phyloP scores from a whole-genome alignment of 768 basidiomycete species.

The Xerocomus brunneocitrinus region DNA sequence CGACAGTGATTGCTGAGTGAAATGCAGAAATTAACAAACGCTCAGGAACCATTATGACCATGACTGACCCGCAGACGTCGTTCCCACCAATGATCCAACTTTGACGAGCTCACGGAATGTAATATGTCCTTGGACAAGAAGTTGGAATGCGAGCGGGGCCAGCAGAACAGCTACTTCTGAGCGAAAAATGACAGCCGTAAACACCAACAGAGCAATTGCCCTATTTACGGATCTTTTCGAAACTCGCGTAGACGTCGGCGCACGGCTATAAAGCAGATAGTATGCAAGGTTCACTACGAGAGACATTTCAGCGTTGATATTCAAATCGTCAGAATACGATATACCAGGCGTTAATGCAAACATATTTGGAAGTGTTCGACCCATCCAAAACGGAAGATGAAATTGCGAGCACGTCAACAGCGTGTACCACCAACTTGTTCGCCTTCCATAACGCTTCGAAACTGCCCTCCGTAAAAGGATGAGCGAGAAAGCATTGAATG shows the following conservation, averaged over 20 bases:
- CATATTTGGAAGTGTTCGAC: slow-evolving; percentile 93
- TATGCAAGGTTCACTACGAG: slow-evolving; percentile 52
- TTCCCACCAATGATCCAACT: slow-evolving; percentile 46
- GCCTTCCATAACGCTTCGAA: slow-evolving; percentile 56
- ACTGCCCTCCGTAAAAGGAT: slow-evolving; percentile 61
- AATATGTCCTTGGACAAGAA: slow-evolving; percentile 40
- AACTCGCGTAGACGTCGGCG: slow-evolving; percentile 37
- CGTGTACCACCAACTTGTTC: slow-evolving; percentile 54
- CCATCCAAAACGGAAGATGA: slow-evolving; percentile 91
- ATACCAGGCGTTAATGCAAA: slow-evolving; percentile 78
- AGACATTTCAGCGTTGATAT: not conserved
- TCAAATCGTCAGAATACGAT: slow-evolving; percentile 4
- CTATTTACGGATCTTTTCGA: slow-evolving; percentile 31
- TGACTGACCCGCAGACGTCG: slow-evolving; percentile 49
- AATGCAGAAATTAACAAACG: not conserved
- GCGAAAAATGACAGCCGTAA: slow-evolving; percentile 68
- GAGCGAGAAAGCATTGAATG: slow-evolving; percentile 58
- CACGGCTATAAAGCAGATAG: slow-evolving; percentile 39
- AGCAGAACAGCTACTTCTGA: slow-evolving; percentile 74
- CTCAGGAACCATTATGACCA: not conserved
- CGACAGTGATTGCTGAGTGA: slow-evolving; percentile 50
- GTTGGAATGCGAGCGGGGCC: slow-evolving; percentile 54
- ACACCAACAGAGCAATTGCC: slow-evolving; percentile 60
- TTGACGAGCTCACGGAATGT: slow-evolving; percentile 41
- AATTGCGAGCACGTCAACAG: slow-evolving; percentile 81